Conservation (phyloP, 1,284 basidiomycete genomes). For the Pseudozyma pruni region DNA sequence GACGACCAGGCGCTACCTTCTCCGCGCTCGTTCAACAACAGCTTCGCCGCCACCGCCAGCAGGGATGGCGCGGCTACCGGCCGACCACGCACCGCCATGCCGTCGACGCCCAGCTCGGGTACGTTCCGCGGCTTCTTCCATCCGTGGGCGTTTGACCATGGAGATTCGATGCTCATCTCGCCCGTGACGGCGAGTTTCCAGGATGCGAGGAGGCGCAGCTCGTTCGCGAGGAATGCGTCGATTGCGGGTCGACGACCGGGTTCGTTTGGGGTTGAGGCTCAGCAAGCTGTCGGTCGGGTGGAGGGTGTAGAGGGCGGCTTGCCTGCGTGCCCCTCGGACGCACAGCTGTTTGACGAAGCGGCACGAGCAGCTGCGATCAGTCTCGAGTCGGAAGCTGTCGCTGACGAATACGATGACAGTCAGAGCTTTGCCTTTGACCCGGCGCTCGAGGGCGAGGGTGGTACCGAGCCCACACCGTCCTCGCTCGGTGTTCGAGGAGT, state of each 20-base stretch:
- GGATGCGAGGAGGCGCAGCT: slow-evolving; percentile 32
- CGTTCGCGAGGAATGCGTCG: slow-evolving; percentile 11
- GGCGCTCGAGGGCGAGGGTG: slow-evolving; percentile 26
- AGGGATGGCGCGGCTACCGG: too few relatives aligned
- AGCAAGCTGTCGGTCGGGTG: neutral
- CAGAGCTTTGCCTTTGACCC: slow-evolving; percentile 28
- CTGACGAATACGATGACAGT: neutral
- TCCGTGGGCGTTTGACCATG: slow-evolving; percentile 32
- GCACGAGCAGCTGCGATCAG: slow-evolving; percentile 16
- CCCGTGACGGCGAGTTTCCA: slow-evolving; percentile 31
- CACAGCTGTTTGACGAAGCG: slow-evolving; percentile 25
- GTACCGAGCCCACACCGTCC: slow-evolving; percentile 2
- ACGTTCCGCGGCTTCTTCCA: slow-evolving; percentile 43
- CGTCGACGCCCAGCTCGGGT: slow-evolving; percentile 34
- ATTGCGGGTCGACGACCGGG: slow-evolving; percentile 11
- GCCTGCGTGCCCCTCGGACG: slow-evolving; percentile 6
- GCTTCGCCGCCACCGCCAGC: slow-evolving; percentile 1
- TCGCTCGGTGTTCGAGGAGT: too few relatives aligned
- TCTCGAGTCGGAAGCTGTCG: slow-evolving; percentile 1
- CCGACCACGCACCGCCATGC: slow-evolving; percentile 25
- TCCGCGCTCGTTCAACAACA: slow-evolving; percentile 27
- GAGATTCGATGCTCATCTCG: slow-evolving; percentile 42
- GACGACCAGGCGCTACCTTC: slow-evolving; percentile 46
- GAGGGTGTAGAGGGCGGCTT: neutral
- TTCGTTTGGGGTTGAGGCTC: slow-evolving; percentile 16